Conservation (phyloP, 805 yeast genomes). For the Soucietia sequanensis region DNA sequence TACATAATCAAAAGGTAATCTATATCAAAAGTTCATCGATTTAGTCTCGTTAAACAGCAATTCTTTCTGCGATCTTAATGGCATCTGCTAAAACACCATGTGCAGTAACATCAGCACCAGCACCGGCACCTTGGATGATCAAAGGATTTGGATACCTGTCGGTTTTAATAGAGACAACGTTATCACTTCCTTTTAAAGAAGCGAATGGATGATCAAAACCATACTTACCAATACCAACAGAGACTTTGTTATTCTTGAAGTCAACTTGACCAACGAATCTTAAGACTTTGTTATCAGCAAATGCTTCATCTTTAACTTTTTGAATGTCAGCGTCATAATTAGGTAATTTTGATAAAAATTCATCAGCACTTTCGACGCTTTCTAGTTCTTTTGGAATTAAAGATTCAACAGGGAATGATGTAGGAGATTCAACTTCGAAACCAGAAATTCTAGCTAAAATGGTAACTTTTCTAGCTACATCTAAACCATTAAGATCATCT, state of each 20-base stretch:
- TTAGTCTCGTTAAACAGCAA: constrained; percentile 47
- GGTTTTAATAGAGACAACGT: constrained; percentile 88
- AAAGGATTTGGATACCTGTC: constrained; percentile 91
- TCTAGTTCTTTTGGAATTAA: constrained; percentile 87
- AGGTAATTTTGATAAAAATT: constrained; percentile 79
- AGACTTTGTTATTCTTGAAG: constrained; percentile 61
- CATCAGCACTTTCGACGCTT: constrained; percentile 66
- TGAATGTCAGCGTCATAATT: constrained; percentile 79
- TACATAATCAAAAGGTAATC: too few species aligned
- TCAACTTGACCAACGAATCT: constrained; percentile 94
- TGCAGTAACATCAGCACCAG: constrained; percentile 72
- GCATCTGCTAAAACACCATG: constrained; percentile 92
- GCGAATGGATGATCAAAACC: constrained; percentile 93
- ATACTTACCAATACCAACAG: constrained; percentile 88
- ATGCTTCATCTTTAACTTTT: constrained; percentile 75
- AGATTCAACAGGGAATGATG: constrained; percentile 91
- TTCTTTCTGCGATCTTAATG: constrained; percentile 86
- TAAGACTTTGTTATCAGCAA: constrained; percentile 78
- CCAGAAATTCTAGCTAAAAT: constrained; percentile 94
- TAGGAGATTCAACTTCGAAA: constrained; percentile 76
- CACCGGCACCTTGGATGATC: constrained; percentile 97
- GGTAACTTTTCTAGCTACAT: constrained; percentile 97
- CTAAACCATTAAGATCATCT: constrained; percentile 97
- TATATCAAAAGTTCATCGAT: constrained; percentile 4
- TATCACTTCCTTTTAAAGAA: constrained; percentile 91